Evolutionary conservation across 2,329 filamentous ascomycete genomes (phyloP), one percentile per base, ranked within the genome.

Genomic region (Apiospora malaysiana): DNA sequence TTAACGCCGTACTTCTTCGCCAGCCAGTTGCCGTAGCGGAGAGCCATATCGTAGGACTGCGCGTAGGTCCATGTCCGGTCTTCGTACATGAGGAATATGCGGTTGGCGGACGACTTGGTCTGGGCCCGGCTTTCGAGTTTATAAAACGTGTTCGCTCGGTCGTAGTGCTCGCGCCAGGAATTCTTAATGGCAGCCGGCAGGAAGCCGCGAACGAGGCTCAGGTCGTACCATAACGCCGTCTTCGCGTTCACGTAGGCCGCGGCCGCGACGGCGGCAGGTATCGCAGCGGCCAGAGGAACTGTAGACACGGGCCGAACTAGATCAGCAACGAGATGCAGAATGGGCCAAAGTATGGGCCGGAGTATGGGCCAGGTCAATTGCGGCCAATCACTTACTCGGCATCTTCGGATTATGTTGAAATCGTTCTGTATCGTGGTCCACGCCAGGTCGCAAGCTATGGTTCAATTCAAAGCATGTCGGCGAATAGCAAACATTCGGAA

Each of bases 171-270:
- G 73, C 86, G 85, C 72, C 84, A 79, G 10, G 80, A 77, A 65
- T 85, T 79, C 23, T 81, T 82, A 51, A 86, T 72, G 16, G 83
- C 75, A 23, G 86, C 81, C 42, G 84, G 85, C 16, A 89, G 47
- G 49, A 89, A 80, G 69, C 86, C 85, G 45, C 83, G 84, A n/a
- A 95, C 76, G 21, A 94, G 79, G 9, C 82, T 78, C 59, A 84
- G 79, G 80, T 97, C 94, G 78, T 93, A 90, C 78, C 85, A 90
- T 63, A 95, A 75, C 8, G 88, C 86, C 71, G 86, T 87, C 79
- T 88, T 90, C 56, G 92, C 94, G 78, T 96, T 94, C 75, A 95
- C 81, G 79, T 97, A 97, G 43, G 93, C 92, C n/a, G 92, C 83
- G 4, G 87, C 86, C 5, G 92, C 92, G 42, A 87, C 86, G 63